Conservation (phyloP, 2,329 filamentous ascomycete genomes). For the Paecilomyces dactylethromorphus region DNA sequence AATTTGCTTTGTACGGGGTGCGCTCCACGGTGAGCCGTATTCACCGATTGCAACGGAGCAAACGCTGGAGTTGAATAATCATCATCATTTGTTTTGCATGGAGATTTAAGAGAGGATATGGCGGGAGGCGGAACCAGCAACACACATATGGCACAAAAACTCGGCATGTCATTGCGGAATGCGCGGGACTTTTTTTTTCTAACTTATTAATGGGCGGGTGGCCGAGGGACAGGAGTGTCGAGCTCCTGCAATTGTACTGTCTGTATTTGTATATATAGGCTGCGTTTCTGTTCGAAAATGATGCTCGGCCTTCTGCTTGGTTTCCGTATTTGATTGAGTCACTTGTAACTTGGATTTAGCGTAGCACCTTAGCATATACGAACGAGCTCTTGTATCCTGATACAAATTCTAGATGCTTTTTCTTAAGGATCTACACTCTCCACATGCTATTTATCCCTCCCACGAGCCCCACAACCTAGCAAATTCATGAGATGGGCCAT, state of each 20-base stretch:
- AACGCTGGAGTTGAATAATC: background rate
- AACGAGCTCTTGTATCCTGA: background rate
- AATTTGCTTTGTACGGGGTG: background rate
- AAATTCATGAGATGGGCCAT: too few species aligned
- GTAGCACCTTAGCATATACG: background rate
- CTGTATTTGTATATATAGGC: background rate
- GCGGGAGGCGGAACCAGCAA: background rate
- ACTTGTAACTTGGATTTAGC: background rate
- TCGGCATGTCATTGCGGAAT: background rate
- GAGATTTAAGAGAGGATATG: conserved; percentile 1
- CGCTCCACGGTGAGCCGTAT: background rate
- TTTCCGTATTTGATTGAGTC: background rate
- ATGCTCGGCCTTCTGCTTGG: background rate
- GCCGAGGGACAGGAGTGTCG: background rate
- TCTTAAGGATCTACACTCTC: background rate
- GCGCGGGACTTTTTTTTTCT: background rate
- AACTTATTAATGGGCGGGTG: background rate
- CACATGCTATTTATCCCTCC: background rate
- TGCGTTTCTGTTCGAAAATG: background rate
- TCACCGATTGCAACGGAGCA: background rate
- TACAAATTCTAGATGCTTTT: background rate
- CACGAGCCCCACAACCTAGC: background rate
- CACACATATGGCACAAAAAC: background rate
- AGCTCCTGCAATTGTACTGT: background rate
- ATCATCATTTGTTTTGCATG: background rate